These are phyloP conservation scores for Solanum okadae DNA, from an alignment of 257 asterid genomes.

Conservation along the genomic window DNA sequence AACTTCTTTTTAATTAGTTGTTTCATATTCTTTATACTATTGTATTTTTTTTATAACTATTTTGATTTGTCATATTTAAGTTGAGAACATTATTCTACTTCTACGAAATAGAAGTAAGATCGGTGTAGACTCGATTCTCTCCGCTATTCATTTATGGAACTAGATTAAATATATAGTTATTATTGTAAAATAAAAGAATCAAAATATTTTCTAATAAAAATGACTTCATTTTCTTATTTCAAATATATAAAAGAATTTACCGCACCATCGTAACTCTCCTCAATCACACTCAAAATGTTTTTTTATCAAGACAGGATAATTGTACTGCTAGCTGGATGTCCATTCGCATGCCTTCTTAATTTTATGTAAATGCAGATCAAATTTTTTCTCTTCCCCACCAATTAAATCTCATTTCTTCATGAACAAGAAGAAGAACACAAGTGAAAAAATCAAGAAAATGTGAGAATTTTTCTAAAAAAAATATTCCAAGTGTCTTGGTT, in stretches of 20 bases:
- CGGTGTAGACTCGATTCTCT: rapidly evolving
- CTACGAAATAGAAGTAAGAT: neutral
- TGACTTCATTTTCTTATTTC: too few relatives aligned
- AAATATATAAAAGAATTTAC: neutral
- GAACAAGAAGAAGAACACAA: neutral
- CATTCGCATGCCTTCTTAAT: neutral
- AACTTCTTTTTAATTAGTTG: neutral
- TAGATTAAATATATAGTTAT: neutral
- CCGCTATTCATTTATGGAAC: rapidly evolving
- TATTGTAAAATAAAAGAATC: neutral
- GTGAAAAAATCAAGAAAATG: neutral
- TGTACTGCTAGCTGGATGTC: neutral
- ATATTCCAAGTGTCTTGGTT: constrained; percentile 2
- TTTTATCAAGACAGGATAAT: neutral
- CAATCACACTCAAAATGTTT: neutral
- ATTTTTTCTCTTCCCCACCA: neutral
- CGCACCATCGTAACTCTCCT: too few relatives aligned
- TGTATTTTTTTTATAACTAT: neutral
- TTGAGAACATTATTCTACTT: neutral
- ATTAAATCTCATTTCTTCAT: neutral
- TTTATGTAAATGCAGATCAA: neutral
- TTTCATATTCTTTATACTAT: too few relatives aligned
- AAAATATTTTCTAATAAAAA: neutral
- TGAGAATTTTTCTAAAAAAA: neutral
- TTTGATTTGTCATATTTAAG: too few relatives aligned